These are phyloP conservation scores for Aspergillus bertholletiae DNA, from an alignment of 495 filamentous ascomycete species.

Conservation along the genomic window DNA sequence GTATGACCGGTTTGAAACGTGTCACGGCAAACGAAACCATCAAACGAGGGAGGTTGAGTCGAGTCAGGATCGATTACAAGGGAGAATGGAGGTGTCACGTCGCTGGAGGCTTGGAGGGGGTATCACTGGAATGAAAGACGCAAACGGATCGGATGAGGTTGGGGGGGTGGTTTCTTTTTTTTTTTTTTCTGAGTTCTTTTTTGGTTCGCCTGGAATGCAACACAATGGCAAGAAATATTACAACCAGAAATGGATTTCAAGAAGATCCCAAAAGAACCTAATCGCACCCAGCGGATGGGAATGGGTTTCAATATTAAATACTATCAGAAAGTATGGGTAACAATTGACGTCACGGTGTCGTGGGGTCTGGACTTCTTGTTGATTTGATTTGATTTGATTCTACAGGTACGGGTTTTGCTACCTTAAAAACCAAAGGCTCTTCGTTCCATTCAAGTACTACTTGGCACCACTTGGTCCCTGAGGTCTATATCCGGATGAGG, in stretches of 20 bases:
- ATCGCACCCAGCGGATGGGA: neutral
- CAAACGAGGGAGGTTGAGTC: neutral
- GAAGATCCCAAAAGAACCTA: neutral
- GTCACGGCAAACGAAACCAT: too few relatives aligned
- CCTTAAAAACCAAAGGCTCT: too few relatives aligned
- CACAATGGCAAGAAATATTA: too few relatives aligned
- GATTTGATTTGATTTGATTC: too few relatives aligned
- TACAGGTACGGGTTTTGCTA: too few relatives aligned
- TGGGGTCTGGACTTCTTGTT: conserved; percentile 4
- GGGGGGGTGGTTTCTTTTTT: too few relatives aligned
- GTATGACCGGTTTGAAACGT: too few relatives aligned
- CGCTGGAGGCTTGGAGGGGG: conserved; percentile 25
- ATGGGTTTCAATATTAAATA: neutral
- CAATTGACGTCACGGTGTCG: conserved; percentile 25
- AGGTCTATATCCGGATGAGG: neutral
- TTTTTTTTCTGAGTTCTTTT: too few relatives aligned
- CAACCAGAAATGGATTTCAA: neutral
- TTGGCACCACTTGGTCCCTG: neutral
- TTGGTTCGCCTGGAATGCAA: too few relatives aligned
- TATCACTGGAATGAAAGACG: conserved; percentile 38
- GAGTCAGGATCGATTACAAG: conserved; percentile 6
- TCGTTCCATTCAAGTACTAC: too few relatives aligned
- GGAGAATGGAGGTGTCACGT: conserved; percentile 12
- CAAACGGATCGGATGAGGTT: conserved; percentile 12
- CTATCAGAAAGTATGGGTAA: neutral